Percentiles rank a stretch among this genome's conserved stretches.
phyloP scores from a whole-genome alignment of 495 filamentous ascomycete genomes.

The Hyaloscypha variabilis region DNA sequence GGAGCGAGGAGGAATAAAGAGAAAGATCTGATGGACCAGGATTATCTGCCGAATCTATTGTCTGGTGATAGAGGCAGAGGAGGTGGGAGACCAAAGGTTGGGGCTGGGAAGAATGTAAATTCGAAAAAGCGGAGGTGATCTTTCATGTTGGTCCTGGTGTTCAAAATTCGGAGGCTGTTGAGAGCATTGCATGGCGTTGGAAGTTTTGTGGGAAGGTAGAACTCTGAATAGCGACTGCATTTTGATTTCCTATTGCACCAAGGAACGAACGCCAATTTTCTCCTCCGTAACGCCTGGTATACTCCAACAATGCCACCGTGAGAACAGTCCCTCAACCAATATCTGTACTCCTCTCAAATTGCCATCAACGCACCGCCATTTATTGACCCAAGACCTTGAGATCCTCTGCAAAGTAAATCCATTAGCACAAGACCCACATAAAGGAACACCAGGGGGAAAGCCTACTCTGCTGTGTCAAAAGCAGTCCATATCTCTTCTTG shows the following conservation, averaged over 20 bases:
- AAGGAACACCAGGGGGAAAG: conserved; percentile 15
- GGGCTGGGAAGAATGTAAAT: conserved; percentile 86
- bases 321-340: background rate
- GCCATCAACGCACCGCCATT: background rate
- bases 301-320: conserved; percentile 18
- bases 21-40: conserved; percentile 90
- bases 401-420: conserved; percentile 35
- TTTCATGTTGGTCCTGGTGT: background rate
- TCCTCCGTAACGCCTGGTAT: conserved; percentile 23
- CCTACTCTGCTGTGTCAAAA: conserved; percentile 83
- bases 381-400: conserved; percentile 44
- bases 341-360: background rate
- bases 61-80: conserved; percentile 71
- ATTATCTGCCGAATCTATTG: conserved; percentile 86
- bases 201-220: conserved; percentile 1
- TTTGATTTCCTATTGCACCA: conserved; percentile 10
- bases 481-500: conserved; percentile 86
- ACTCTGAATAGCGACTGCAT: conserved; percentile 13
- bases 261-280: background rate
- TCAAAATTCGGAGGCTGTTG: background rate
- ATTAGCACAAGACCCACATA: conserved; percentile 2
- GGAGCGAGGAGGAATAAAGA: conserved; percentile 67
- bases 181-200: conserved; percentile 14
- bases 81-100: conserved; percentile 73
- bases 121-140: conserved; percentile 61